Evolutionary conservation across 768 basidiomycete genomes (phyloP).

Genomic region (Mycena epipterygia): DNA sequence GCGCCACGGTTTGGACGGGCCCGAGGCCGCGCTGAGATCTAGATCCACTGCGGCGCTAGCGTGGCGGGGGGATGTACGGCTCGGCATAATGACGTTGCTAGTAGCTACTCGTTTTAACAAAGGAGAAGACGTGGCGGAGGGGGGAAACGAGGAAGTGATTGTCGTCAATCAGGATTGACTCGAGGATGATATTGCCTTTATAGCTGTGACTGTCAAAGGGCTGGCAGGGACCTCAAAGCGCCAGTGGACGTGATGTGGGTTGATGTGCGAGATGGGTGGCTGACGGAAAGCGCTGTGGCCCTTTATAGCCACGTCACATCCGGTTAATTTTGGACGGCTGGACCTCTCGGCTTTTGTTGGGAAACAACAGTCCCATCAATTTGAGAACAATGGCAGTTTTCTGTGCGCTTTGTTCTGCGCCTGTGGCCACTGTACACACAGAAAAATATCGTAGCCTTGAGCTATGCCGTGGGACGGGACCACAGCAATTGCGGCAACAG

Average conservation of each 20-base stretch:
- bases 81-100: slow-evolving; percentile 32
- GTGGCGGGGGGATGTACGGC: slow-evolving; percentile 26
- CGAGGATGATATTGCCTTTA: slow-evolving; percentile 32
- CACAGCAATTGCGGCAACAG: background rate
- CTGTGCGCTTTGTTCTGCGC: slow-evolving; percentile 26
- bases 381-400: slow-evolving; percentile 27
- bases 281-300: slow-evolving; percentile 1
- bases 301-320: slow-evolving; percentile 32
- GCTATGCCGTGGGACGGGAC: background rate
- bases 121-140: background rate
- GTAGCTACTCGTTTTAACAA: background rate
- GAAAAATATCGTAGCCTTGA: background rate
- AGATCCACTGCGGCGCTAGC: too few species aligned
- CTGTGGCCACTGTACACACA: background rate
- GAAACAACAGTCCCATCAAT: slow-evolving; percentile 27
- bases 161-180: too few species aligned
- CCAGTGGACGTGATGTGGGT: slow-evolving; percentile 17
- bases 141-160: slow-evolving; percentile 16
- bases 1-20: slow-evolving; percentile 25
- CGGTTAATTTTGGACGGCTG: slow-evolving; percentile 22
- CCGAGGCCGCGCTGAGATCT: slow-evolving; percentile 8
- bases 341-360: slow-evolving; percentile 22
- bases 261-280: slow-evolving; percentile 18
- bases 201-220: slow-evolving; percentile 32
- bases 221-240: slow-evolving; percentile 1